A percentile compares a stretch with the other conserved stretches of the same genome.
Evolutionary conservation across 352 stramenopile species (phyloP).

Genomic region (Globisporangium radiosum): DNA sequence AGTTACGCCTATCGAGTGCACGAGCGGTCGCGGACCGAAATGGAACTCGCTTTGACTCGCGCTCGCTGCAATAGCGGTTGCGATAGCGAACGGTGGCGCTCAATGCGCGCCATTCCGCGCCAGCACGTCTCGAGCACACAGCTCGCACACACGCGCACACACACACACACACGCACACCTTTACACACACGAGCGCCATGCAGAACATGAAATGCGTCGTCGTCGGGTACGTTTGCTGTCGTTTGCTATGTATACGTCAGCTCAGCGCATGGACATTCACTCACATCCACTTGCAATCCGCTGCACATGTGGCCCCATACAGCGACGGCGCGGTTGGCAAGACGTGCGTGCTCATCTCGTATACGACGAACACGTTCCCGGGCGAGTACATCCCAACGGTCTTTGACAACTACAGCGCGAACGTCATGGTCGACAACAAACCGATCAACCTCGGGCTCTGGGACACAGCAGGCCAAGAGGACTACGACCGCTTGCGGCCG

Average conservation of each 20-base stretch:
- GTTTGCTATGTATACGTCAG: neutral
- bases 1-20: too few species aligned
- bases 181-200: slow-evolving; percentile 34
- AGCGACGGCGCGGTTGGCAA: slow-evolving; percentile 96
- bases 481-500: slow-evolving; percentile 94
- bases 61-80: neutral
- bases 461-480: slow-evolving; percentile 96
- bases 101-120: neutral
- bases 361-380: slow-evolving; percentile 96
- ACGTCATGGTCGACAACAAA: slow-evolving; percentile 91
- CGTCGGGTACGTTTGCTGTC: slow-evolving; percentile 48
- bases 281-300: neutral
- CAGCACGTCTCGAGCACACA: neutral
- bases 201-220: slow-evolving; percentile 96
- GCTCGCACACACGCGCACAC: slow-evolving; percentile 1
- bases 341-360: slow-evolving; percentile 95
- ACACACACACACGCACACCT: slow-evolving; percentile 3
- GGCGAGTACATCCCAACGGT: slow-evolving; percentile 96
- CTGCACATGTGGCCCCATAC: slow-evolving; percentile 7
- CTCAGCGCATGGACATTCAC: neutral
- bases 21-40: too few species aligned
- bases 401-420: slow-evolving; percentile 93
- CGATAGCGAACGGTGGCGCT: neutral
- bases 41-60: too few species aligned
- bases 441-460: slow-evolving; percentile 95